Base-by-base conservation (phyloP, 495 filamentous ascomycete species). In the Rostrohypoxylon terebratum region DNA sequence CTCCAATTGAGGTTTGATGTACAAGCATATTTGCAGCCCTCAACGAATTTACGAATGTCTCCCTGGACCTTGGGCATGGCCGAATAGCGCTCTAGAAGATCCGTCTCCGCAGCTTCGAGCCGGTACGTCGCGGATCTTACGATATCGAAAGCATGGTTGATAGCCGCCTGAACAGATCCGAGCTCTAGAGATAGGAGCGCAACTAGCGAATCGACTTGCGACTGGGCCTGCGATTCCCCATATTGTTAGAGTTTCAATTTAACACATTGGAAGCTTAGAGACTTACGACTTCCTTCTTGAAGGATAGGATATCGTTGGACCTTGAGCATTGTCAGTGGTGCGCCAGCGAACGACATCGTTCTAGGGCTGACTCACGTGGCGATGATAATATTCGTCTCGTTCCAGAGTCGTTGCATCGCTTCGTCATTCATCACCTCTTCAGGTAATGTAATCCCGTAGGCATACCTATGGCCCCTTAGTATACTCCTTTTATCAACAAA, bases 1-100 rank as follows among this genome's bases (percentile, higher is more conserved):
- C 71, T 77, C 76, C 76, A 78, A 40, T 73, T 64, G 31, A 78
- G 23, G 23, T 77, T 78, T 1, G 66, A 64, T 14, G 65, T 75
- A n/a, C 62, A 75, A 20, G 67, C 70, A 65, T 65, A 75, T 47
- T 73, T 72, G 54, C 71, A 77, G 1, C 62, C 74, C 4, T 71
- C 64, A 40, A 78, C 68, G 33, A 63, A 69, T 25, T 64, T 72
- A 6, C 44, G 57, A 2, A 75, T 44, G 25, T 72, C 60, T 14
- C 53, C 36, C 10, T 60, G 68, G 38, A 64, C 3, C 16, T 58
- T 20, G 18, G 72, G 58, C 11, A 57, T 61, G 33, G 53, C 28
- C 13, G 66, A 54, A 40, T 71, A 75, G 0, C 54, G 62, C 23
- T 45, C 42, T 28, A 63, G 68, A 13, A 77, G 54, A 13, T 44